Percentiles rank a stretch among this genome's conserved stretches.
These are phyloP conservation scores for Aureobasidium sp. DNA, from an alignment of 2,329 filamentous ascomycete species.

Conservation along the genomic window DNA sequence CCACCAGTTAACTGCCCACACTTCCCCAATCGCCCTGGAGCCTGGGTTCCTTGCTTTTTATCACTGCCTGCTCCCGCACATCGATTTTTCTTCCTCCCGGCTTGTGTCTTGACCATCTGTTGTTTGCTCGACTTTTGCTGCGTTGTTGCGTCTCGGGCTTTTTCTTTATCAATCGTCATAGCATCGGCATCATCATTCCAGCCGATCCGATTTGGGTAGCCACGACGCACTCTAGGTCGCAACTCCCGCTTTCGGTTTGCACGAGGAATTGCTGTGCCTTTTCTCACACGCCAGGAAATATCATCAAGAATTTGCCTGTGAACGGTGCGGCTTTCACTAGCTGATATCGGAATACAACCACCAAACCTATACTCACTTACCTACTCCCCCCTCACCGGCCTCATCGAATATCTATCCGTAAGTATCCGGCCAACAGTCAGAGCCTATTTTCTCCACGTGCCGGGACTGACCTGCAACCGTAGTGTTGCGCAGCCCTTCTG, in stretches of 20 bases:
- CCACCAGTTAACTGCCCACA: conserved; percentile 13
- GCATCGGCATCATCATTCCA: conserved; percentile 5
- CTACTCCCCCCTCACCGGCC: conserved; percentile 5
- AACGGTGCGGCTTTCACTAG: conserved; percentile 31
- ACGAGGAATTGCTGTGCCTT: conserved; percentile 11
- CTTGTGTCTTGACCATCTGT: conserved; percentile 1
- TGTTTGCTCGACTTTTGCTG: conserved; percentile 20
- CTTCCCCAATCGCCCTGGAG: conserved; percentile 14
- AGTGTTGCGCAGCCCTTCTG: conserved; percentile 28
- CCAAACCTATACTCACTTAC: conserved; percentile 17
- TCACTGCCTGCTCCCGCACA: conserved; percentile 10
- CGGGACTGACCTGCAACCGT: conserved; percentile 1
- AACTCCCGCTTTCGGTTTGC: conserved; percentile 8
- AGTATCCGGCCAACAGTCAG: conserved; percentile 18
- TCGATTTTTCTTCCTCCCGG: neutral
- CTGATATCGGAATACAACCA: conserved; percentile 24
- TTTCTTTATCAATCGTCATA: conserved; percentile 13
- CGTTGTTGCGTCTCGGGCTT: conserved; percentile 10
- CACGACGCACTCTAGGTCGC: conserved; percentile 12
- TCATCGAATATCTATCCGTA: conserved; percentile 22
- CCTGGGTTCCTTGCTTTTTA: conserved; percentile 16
- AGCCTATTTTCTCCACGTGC: conserved; percentile 8
- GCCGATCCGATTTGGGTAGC: neutral
- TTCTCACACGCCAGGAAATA: conserved; percentile 7
- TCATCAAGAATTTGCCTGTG: neutral